Evolutionary conservation across 2,329 filamentous ascomycete species (phyloP), one percentile per base, ranked within the genome.

Genomic region (Penicillium sp.): DNA sequence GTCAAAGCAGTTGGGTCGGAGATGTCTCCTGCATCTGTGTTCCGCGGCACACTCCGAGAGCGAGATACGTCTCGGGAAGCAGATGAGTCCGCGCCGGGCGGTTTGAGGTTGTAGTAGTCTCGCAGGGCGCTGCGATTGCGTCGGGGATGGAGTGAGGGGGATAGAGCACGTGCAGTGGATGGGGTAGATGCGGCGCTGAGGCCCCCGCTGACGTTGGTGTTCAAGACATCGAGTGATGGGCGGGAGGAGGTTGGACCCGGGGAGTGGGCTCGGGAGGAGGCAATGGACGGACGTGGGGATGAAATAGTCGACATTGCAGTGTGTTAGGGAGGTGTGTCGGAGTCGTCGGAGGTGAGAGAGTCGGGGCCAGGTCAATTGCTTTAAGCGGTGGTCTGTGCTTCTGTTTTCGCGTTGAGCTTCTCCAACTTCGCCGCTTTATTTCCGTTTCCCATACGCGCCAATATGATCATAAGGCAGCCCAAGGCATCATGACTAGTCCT

Each of bases 21-120:
- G 4, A 84, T 80, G 21, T 72, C 65, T 31, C 69, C 65, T 52
- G 66, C 63, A 54, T 71, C 66, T 51, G 62, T 81, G 69, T 62
- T 79, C 70, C 66, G 52, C 69, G 74, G 70, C 31, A 73, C 65
- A 52, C 73, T 75, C 44, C 68, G 67, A 25, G 72, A 71, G 53
- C 66, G 73, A 52, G 65, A 61, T 56, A 62, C 52, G 57, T 48
- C 50, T 72, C 37, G 71, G 68, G 57, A 56, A 12, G 65, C 65
- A 1, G 52, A 31, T 16, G 44, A 31, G 23, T 75, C 73, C 37
- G 67, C 74, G 39, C 72, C 66, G 7, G 74, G 69, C 3, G 79
- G 71, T 61, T 86, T 87, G 47, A 97, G 82, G 69, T 94, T 94
- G 77, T 97, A 97, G 79, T 96, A 97, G 69, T 97, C 91, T 65